Evolutionary conservation across 805 yeast genomes (phyloP).

Genomic region (Ascoidea tarda): DNA sequence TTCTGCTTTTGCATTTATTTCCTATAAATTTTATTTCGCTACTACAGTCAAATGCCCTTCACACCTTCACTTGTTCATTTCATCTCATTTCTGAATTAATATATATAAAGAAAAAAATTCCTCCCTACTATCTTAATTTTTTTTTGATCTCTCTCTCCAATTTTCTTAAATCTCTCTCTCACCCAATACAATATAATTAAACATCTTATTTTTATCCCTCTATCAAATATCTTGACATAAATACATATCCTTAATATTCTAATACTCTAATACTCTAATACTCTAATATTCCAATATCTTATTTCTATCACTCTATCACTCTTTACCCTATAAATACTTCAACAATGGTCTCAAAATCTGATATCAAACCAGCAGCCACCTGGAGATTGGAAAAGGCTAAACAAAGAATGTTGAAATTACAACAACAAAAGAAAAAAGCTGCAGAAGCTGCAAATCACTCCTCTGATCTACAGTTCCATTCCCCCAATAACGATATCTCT

Average conservation of each 20-base stretch:
- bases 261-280: background rate
- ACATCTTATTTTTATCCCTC: slow-evolving; percentile 4
- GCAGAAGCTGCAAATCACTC: background rate
- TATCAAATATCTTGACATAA: background rate
- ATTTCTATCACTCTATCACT: slow-evolving; percentile 4
- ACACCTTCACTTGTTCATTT: too few species aligned
- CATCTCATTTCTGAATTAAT: too few species aligned
- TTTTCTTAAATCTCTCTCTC: too few species aligned
- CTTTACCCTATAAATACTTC: background rate
- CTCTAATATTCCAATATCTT: background rate
- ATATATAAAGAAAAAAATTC: too few species aligned
- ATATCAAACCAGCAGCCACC: slow-evolving; percentile 9
- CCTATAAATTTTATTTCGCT: too few species aligned
- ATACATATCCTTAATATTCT: background rate
- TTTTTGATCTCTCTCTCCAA: too few species aligned
- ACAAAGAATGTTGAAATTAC: slow-evolving; percentile 7
- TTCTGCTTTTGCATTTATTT: too few species aligned
- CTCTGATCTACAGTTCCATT: background rate
- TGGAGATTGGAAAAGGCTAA: slow-evolving; percentile 10
- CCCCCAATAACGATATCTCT: background rate
- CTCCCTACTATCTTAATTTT: too few species aligned
- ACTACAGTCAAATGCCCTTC: too few species aligned
- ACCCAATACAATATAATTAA: background rate
- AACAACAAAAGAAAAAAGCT: slow-evolving; percentile 2
- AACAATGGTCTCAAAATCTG: background rate